These are phyloP conservation scores for Phytophthora pluvialis DNA, from an alignment of 352 stramenopile species.

Conservation along the genomic window DNA sequence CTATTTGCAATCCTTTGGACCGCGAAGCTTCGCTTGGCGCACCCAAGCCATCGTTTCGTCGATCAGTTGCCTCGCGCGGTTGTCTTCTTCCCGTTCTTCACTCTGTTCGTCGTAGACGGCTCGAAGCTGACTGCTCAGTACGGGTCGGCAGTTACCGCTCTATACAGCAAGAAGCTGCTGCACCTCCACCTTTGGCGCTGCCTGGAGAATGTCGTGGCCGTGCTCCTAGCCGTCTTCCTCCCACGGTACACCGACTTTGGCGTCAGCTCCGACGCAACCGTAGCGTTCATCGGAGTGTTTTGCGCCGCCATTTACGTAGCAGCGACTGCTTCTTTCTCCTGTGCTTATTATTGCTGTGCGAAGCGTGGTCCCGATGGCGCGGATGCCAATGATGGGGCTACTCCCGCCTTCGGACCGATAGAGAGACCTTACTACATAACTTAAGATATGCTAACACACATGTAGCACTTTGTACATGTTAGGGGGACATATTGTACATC, in stretches of 20 bases:
- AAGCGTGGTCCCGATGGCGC: not conserved
- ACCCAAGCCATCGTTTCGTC: constrained; percentile 35
- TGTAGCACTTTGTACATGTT: constrained; percentile 6
- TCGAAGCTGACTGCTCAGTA: constrained; percentile 46
- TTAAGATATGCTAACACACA: not conserved
- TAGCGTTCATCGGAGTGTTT: constrained; percentile 43
- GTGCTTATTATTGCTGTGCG: constrained; percentile 4
- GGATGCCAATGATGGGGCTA: not conserved
- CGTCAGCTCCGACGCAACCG: constrained; percentile 40
- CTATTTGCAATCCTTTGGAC: constrained; percentile 44
- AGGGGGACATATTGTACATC: too few relatives aligned
- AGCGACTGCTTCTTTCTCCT: constrained; percentile 37
- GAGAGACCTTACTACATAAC: constrained; percentile 17
- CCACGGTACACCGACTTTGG: constrained; percentile 74
- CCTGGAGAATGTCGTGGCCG: constrained; percentile 55
- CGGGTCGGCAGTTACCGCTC: constrained; percentile 40
- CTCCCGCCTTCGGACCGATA: not conserved
- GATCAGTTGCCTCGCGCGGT: constrained; percentile 54
- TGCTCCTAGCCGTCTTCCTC: constrained; percentile 45
- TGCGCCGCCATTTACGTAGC: constrained; percentile 50
- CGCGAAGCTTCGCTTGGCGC: constrained; percentile 45
- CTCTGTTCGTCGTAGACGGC: constrained; percentile 63
- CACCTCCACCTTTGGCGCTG: constrained; percentile 59
- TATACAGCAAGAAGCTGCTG: constrained; percentile 47
- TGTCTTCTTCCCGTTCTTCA: constrained; percentile 75